A percentile compares a stretch with the other conserved stretches of the same genome.
phyloP scores from a whole-genome alignment of 345 rosid genomes.

The Populus deltoides region DNA sequence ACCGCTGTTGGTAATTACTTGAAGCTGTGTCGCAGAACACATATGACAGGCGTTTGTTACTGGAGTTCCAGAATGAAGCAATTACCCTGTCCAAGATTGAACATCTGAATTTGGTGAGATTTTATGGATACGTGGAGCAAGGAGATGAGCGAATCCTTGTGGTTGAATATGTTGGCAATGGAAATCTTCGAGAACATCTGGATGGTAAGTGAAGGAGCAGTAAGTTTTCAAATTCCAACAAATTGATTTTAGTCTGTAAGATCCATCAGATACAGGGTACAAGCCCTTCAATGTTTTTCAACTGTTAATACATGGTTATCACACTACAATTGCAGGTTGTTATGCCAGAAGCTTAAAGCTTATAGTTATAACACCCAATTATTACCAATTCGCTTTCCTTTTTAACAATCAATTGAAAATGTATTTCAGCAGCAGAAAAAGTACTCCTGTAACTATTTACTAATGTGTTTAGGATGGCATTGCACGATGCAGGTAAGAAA shows the following conservation, averaged over 20 bases:
- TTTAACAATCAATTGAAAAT: neutral
- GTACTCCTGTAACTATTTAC: no score
- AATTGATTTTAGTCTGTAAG: neutral
- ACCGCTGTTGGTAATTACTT: constrained; percentile 3
- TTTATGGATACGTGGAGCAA: constrained; percentile 71
- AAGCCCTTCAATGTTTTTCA: neutral
- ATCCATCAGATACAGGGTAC: neutral
- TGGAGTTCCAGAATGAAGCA: constrained; percentile 84
- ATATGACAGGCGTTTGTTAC: constrained; percentile 36
- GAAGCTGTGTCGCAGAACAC: constrained; percentile 49
- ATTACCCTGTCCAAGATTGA: constrained; percentile 79
- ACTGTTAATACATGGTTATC: neutral
- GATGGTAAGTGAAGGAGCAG: constrained; percentile 54
- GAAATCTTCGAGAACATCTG: constrained; percentile 79
- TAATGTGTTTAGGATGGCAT: constrained; percentile 1
- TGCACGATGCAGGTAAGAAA: constrained; percentile 39
- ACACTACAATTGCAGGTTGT: no score
- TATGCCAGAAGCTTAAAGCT: no score
- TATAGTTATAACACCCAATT: no score
- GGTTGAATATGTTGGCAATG: constrained; percentile 75
- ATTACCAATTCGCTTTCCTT: no score
- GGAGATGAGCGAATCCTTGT: constrained; percentile 65
- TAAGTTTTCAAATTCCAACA: neutral
- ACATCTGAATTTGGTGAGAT: constrained; percentile 79
- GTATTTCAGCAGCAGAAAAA: no score